A percentile compares a stretch with the other conserved stretches of the same genome.
phyloP scores from a whole-genome alignment of 768 basidiomycete species.

The Auriscalpium orientale region DNA sequence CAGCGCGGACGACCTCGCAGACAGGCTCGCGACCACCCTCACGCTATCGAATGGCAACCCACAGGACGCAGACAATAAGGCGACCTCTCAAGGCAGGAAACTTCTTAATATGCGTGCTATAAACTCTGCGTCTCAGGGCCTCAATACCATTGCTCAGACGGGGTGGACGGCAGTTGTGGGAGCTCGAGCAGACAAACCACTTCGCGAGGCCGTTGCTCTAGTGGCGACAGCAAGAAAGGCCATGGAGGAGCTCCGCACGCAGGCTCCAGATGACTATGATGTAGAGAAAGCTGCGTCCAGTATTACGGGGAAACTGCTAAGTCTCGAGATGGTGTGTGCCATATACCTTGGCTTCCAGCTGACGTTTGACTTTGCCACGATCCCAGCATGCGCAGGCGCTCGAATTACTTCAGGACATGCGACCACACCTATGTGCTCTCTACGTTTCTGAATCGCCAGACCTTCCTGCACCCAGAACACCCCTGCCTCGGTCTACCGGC shows the following conservation, averaged over 20 bases:
- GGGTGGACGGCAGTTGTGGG: slow-evolving; percentile 47
- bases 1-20: slow-evolving; percentile 18
- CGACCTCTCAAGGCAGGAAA: slow-evolving; percentile 1
- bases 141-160: slow-evolving; percentile 44
- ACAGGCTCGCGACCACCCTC: slow-evolving; percentile 18
- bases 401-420: slow-evolving; percentile 38
- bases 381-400: slow-evolving; percentile 47
- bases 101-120: slow-evolving; percentile 50
- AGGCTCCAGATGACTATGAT: slow-evolving; percentile 44
- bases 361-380: no score
- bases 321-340: slow-evolving; percentile 61
- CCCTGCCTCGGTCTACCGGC: background rate
- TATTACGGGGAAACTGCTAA: slow-evolving; percentile 57
- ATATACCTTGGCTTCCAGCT: no score
- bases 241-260: slow-evolving; percentile 38
- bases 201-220: slow-evolving; percentile 17
- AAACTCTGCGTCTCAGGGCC: slow-evolving; percentile 51
- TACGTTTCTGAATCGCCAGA: slow-evolving; percentile 2
- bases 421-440: slow-evolving; percentile 33
- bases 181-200: slow-evolving; percentile 21
- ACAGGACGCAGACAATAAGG: background rate
- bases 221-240: slow-evolving; percentile 36
- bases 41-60: slow-evolving; percentile 19
- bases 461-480: background rate
- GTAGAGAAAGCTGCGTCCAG: slow-evolving; percentile 69